Evolutionary conservation across 2,329 filamentous ascomycete genomes (phyloP).

Genomic region (Cercospora sp.): DNA sequence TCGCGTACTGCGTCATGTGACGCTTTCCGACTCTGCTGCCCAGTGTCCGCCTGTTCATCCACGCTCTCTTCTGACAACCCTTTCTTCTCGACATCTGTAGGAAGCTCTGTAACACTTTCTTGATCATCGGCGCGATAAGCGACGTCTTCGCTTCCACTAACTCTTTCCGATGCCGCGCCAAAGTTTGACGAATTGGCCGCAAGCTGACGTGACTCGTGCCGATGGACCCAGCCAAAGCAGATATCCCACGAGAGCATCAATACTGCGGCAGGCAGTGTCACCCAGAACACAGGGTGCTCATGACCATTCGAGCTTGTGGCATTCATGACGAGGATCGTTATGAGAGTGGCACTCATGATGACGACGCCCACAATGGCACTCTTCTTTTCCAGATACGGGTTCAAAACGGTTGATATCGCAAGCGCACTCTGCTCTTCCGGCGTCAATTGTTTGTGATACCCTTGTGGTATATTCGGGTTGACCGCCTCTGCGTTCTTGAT

Average conservation of each 20-base stretch:
- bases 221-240: constrained; percentile 61
- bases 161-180: neutral
- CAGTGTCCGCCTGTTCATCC: neutral
- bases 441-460: constrained; percentile 49
- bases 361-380: constrained; percentile 64
- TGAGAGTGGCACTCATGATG: constrained; percentile 66
- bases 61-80: neutral
- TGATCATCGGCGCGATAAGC: neutral
- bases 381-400: constrained; percentile 68
- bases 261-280: constrained; percentile 67
- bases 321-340: constrained; percentile 66
- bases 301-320: constrained; percentile 54
- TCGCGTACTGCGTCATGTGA: neutral
- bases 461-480: constrained; percentile 68
- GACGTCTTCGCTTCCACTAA: neutral
- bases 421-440: constrained; percentile 57
- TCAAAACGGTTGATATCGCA: constrained; percentile 71
- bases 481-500: constrained; percentile 58
- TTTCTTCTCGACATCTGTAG: neutral
- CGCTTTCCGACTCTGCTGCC: neutral
- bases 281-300: constrained; percentile 63
- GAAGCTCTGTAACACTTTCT: neutral
- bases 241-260: constrained; percentile 71
- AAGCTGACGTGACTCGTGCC: constrained; percentile 63
- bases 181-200: constrained; percentile 40